phyloP scores from a whole-genome alignment of 345 rosid genomes.

The Citropsis articulata region DNA sequence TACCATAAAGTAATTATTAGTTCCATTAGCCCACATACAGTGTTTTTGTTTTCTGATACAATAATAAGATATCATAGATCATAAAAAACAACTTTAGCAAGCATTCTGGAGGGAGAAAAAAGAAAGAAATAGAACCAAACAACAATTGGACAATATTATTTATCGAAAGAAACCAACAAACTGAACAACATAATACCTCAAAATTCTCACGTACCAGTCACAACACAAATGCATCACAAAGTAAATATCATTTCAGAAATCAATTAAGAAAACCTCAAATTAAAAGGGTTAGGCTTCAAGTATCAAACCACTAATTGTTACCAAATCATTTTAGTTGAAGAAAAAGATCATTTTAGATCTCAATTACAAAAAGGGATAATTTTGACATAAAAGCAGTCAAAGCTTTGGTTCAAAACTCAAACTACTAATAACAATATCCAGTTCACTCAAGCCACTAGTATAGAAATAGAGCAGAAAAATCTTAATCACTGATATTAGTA shows the following conservation, averaged over 20 bases:
- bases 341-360: not conserved
- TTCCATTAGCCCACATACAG: no score
- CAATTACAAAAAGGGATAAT: not conserved
- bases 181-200: not conserved
- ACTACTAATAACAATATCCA: not conserved
- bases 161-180: not conserved
- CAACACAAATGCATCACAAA: not conserved
- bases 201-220: not conserved
- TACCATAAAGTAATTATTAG: not conserved
- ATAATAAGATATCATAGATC: not conserved
- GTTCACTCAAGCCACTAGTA: not conserved
- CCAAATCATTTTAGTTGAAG: not conserved
- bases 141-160: not conserved
- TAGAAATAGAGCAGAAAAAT: not conserved
- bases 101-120: not conserved
- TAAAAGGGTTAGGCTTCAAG: not conserved
- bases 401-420: not conserved
- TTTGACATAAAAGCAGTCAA: not conserved
- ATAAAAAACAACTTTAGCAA: not conserved
- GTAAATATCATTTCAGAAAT: no score
- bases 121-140: not conserved
- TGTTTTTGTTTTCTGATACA: not conserved
- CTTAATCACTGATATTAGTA: not conserved
- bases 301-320: not conserved
- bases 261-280: no score